Percentiles rank a stretch among this genome's conserved stretches.
Conservation (phyloP, 257 asterid species). For the Linderniella brevidens region DNA sequence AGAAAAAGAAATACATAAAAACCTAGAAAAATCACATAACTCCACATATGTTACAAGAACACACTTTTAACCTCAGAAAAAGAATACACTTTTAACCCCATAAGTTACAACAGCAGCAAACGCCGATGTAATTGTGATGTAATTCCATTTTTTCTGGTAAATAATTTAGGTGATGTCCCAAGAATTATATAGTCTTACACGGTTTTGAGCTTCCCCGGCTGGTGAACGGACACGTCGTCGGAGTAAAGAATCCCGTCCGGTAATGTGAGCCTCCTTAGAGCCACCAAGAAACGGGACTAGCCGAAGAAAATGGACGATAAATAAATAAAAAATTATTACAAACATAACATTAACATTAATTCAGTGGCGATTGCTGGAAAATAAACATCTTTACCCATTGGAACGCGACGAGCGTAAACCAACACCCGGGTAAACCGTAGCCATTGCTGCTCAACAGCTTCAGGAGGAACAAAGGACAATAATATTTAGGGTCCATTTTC, state of each 20-base stretch:
- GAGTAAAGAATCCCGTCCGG: conserved; percentile 41
- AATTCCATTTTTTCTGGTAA: too few species aligned
- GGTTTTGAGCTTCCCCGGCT: conserved; percentile 24
- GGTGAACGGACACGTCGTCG: conserved; percentile 16
- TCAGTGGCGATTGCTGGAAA: not conserved
- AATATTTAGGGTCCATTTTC: not conserved
- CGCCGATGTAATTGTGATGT: too few species aligned
- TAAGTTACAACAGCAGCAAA: too few species aligned
- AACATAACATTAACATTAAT: conserved; percentile 1
- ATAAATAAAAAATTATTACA: not conserved
- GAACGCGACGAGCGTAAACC: conserved; percentile 79
- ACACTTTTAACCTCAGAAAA: too few species aligned
- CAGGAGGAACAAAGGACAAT: not conserved
- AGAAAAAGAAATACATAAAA: too few species aligned
- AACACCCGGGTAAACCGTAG: conserved; percentile 62
- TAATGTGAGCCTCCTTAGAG: conserved; percentile 46
- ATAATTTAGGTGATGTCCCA: too few species aligned
- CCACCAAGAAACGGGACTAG: conserved; percentile 68
- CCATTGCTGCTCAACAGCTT: conserved; percentile 63
- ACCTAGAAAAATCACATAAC: too few species aligned
- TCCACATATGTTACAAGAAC: too few species aligned
- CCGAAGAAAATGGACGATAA: conserved; percentile 6
- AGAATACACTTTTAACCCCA: too few species aligned
- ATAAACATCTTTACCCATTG: conserved; percentile 61
- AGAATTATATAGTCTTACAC: conserved; percentile 9